Percentiles rank a stretch among this genome's conserved stretches.
These are phyloP conservation scores for Sphagnum tenellum DNA, from an alignment of 225 moss, liverwort and hornwort genomes.

Conservation along the genomic window DNA sequence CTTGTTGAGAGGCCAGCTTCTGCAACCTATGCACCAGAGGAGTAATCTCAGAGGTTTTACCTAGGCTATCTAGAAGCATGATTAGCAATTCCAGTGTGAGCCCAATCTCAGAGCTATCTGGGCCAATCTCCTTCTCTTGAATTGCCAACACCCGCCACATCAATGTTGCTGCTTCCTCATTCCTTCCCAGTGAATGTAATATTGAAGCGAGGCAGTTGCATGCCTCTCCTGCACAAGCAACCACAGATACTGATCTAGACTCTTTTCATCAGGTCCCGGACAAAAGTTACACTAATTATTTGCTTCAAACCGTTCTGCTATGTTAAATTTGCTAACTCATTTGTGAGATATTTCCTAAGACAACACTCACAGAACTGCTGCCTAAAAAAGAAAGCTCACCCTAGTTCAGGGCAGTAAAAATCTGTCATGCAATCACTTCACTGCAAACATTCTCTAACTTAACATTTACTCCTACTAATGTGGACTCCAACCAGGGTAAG, in stretches of 20 bases:
- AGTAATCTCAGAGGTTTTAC: slow-evolving; percentile 50
- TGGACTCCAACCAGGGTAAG: neutral
- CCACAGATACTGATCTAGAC: neutral
- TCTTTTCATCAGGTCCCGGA: neutral
- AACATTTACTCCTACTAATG: neutral
- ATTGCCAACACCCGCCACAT: slow-evolving; percentile 69
- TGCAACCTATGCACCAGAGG: slow-evolving; percentile 4
- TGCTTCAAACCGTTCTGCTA: too few species aligned
- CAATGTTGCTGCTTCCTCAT: slow-evolving; percentile 43
- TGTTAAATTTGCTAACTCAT: too few species aligned
- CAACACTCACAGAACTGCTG: neutral
- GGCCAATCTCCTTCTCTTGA: slow-evolving; percentile 69
- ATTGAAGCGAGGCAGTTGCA: slow-evolving; percentile 91
- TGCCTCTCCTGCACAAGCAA: slow-evolving; percentile 61
- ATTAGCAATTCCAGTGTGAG: slow-evolving; percentile 62
- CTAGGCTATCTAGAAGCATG: slow-evolving; percentile 75
- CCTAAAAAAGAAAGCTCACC: neutral
- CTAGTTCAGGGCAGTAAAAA: too few species aligned
- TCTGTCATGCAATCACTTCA: too few species aligned
- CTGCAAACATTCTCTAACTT: too few species aligned
- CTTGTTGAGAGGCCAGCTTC: too few species aligned
- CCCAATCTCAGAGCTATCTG: slow-evolving; percentile 62
- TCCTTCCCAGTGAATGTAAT: slow-evolving; percentile 51
- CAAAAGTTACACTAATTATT: neutral
- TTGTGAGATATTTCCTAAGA: too few species aligned